phyloP scores from a whole-genome alignment of 495 filamentous ascomycete genomes.

The Podospora pseudocomata region DNA sequence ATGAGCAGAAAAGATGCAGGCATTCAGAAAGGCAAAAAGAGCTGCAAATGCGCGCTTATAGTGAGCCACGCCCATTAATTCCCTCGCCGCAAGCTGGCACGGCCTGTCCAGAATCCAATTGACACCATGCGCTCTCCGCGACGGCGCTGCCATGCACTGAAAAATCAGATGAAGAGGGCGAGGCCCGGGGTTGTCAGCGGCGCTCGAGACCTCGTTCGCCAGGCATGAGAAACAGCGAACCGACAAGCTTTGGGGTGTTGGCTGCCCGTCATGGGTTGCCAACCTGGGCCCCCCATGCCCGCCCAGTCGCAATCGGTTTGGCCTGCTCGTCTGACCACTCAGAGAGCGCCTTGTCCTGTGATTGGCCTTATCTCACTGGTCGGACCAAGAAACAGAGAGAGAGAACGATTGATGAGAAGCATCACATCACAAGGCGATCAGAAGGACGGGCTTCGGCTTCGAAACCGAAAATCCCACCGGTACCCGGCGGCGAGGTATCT shows the following conservation, averaged over 20 bases:
- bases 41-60: slow-evolving; percentile 1
- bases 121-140: background rate
- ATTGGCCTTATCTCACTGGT: slow-evolving; percentile 16
- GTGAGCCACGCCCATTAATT: slow-evolving; percentile 1
- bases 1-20: background rate
- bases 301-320: slow-evolving; percentile 13
- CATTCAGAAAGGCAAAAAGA: background rate
- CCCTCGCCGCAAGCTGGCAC: slow-evolving; percentile 7
- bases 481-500: slow-evolving; percentile 1
- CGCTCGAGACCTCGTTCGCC: background rate
- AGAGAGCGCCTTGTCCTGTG: background rate
- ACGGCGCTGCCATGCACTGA: background rate
- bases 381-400: background rate
- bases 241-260: slow-evolving; percentile 29
- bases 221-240: slow-evolving; percentile 15
- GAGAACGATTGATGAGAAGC: background rate
- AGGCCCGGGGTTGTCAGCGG: background rate
- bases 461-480: background rate
- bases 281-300: slow-evolving; percentile 24
- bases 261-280: slow-evolving; percentile 24
- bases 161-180: background rate
- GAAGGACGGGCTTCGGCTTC: background rate
- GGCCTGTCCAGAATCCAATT: slow-evolving; percentile 9
- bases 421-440: background rate
- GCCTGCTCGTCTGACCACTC: slow-evolving; percentile 18